Base-by-base conservation (phyloP, 1,284 basidiomycete genomes). In the Apiotrichum domesticum region DNA sequence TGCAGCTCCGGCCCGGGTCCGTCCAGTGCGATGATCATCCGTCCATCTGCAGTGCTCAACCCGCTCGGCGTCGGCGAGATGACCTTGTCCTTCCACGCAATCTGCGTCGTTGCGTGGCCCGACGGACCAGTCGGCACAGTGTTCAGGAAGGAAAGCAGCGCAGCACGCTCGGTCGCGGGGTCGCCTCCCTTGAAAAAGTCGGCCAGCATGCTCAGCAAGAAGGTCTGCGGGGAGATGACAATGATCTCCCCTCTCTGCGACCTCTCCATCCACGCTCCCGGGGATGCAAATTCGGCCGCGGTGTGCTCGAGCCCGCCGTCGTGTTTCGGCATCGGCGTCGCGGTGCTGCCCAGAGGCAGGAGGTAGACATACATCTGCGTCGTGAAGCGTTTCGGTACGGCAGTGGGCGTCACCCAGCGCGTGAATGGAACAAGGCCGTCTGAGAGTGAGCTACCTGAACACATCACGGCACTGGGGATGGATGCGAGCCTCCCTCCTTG, bases 271-370 rank as follows among this genome's bases (percentile, higher is more conserved):
- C 59, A 61, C 7, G 40, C 43, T 4, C 35, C 21, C 3, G 48
- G 37, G 14, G 46, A 33, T 32, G 43, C 54, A 41, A 51, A 58
- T 39, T 55, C 56, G 6, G 56, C 56, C 7, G 44, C 42, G 2
- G 59, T 61, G 56, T 61, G 59, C 45, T 61, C 59, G 11, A 61
- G 54, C 2, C 59, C 59, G 32, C 59, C 59, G 37, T 61, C 59
- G 51, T 61, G 54, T 35, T 47, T 43, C 6, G 56, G 42, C 11
- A 29, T 33, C 21, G 47, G 40, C 14, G 42, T 9, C 32, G 39
- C n/a, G 39, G 42, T 46, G 13, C 33, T 32, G 43, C 52, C 45
- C 10, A 57, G 37, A 4, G 56, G 56, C 9, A 57, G 51, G 35
- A 43, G 34, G 37, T 52, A 50, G 14, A 53, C 47, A 43, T 50